These are phyloP conservation scores for Fusarium sacchari DNA, from an alignment of 2,329 filamentous ascomycete genomes.

Conservation along the genomic window DNA sequence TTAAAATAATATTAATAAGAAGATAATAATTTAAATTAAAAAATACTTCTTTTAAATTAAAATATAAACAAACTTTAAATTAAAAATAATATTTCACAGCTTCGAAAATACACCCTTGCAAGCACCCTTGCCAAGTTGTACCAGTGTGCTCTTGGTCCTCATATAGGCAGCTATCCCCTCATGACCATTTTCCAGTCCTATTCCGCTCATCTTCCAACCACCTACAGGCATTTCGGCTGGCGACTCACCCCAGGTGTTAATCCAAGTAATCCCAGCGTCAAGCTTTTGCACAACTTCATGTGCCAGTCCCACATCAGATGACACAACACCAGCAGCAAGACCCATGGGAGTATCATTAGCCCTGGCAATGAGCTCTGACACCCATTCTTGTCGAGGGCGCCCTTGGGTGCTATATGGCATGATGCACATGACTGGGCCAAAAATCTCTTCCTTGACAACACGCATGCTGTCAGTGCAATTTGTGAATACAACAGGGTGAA, in stretches of 20 bases:
- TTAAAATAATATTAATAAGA: no score
- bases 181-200: slow-evolving; percentile 87
- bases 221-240: slow-evolving; percentile 93
- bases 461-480: slow-evolving; percentile 86
- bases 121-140: slow-evolving; percentile 78
- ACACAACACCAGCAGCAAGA: slow-evolving; percentile 86
- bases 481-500: slow-evolving; percentile 85
- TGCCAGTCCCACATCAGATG: slow-evolving; percentile 76
- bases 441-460: slow-evolving; percentile 85
- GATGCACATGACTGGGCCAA: slow-evolving; percentile 87
- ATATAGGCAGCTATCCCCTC: slow-evolving; percentile 84
- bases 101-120: slow-evolving; percentile 76
- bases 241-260: slow-evolving; percentile 93
- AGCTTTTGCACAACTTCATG: slow-evolving; percentile 77
- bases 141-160: slow-evolving; percentile 86
- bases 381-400: slow-evolving; percentile 47
- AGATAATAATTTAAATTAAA: no score
- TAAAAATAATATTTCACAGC: slow-evolving; percentile 52
- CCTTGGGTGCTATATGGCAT: slow-evolving; percentile 71
- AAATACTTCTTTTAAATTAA: no score
- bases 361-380: slow-evolving; percentile 75
- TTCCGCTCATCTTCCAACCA: slow-evolving; percentile 90
- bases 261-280: slow-evolving; percentile 89
- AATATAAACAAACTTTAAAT: no score
- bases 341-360: slow-evolving; percentile 83